phyloP scores from a whole-genome alignment of 75 land plant species.

The Chamaecyparis obtusa region DNA sequence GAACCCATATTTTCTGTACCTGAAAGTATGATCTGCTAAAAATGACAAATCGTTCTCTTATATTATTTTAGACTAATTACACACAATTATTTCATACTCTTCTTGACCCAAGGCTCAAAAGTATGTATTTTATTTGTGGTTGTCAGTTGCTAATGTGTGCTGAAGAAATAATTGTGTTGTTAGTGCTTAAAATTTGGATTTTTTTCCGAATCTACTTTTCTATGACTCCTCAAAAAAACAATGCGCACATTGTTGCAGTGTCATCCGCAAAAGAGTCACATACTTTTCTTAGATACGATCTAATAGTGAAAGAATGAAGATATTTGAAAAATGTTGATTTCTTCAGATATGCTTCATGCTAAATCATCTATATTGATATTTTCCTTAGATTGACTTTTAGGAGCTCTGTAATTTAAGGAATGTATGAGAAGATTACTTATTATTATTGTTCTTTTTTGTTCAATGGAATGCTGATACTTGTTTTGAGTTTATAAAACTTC shows the following conservation, averaged over 20 bases:
- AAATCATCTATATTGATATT: not conserved
- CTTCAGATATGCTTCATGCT: not conserved
- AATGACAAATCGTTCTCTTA: not conserved
- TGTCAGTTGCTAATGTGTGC: not conserved
- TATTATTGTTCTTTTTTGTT: not conserved
- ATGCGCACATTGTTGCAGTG: not conserved
- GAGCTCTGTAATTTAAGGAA: not conserved
- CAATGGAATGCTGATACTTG: not conserved
- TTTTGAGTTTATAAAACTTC: not conserved
- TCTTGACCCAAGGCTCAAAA: not conserved
- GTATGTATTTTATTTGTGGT: not conserved
- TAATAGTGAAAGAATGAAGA: not conserved
- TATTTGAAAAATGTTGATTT: too few relatives aligned
- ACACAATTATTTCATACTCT: not conserved
- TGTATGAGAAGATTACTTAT: not conserved
- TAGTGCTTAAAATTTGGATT: not conserved
- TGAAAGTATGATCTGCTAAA: not conserved
- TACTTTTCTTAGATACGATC: not conserved
- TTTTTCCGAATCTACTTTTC: not conserved
- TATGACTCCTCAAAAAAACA: not conserved
- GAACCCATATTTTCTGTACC: not conserved
- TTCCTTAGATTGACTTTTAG: not conserved
- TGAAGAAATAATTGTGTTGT: not conserved
- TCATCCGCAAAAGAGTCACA: not conserved
- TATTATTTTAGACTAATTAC: too few relatives aligned